Percentiles rank a stretch among this genome's conserved stretches.
Evolutionary conservation across 805 yeast species (phyloP).

Genomic region (Saccharomycopsis sp.): DNA sequence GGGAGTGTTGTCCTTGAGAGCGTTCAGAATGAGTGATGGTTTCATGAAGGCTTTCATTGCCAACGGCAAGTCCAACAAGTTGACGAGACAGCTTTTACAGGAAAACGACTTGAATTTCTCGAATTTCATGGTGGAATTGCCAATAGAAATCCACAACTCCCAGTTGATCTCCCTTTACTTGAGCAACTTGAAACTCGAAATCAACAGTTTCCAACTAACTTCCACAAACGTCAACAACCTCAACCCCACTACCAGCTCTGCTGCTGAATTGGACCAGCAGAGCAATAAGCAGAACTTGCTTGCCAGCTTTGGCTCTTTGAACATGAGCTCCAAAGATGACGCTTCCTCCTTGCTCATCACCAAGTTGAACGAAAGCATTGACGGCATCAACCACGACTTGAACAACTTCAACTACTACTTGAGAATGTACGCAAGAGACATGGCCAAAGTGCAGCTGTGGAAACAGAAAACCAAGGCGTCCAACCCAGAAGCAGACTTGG

Average conservation of each 20-base stretch:
- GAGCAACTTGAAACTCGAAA: slow-evolving; percentile 24
- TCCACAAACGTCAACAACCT: slow-evolving; percentile 16
- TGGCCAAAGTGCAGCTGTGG: slow-evolving; percentile 65
- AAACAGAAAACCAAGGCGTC: slow-evolving; percentile 54
- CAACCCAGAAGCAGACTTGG: slow-evolving; percentile 35
- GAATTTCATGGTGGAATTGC: slow-evolving; percentile 65
- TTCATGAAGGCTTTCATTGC: slow-evolving; percentile 43
- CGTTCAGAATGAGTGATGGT: slow-evolving; percentile 54
- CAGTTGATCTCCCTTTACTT: slow-evolving; percentile 53
- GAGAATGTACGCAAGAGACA: slow-evolving; percentile 64
- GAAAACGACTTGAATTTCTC: slow-evolving; percentile 51
- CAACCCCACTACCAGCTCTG: slow-evolving; percentile 12
- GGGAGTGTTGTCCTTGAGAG: slow-evolving; percentile 56
- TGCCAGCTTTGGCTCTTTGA: slow-evolving; percentile 30
- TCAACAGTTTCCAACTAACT: slow-evolving; percentile 6
- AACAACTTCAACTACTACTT: slow-evolving; percentile 76
- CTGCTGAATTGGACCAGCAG: neutral
- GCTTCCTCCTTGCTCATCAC: slow-evolving; percentile 41
- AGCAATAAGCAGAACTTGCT: slow-evolving; percentile 3
- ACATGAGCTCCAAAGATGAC: slow-evolving; percentile 34
- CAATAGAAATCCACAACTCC: slow-evolving; percentile 56
- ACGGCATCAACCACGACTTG: slow-evolving; percentile 68
- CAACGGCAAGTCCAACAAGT: slow-evolving; percentile 41
- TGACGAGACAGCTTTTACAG: slow-evolving; percentile 56
- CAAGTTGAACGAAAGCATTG: slow-evolving; percentile 57